phyloP scores from a whole-genome alignment of 495 filamentous ascomycete species.

The Podospora bellae-mahoneyi region DNA sequence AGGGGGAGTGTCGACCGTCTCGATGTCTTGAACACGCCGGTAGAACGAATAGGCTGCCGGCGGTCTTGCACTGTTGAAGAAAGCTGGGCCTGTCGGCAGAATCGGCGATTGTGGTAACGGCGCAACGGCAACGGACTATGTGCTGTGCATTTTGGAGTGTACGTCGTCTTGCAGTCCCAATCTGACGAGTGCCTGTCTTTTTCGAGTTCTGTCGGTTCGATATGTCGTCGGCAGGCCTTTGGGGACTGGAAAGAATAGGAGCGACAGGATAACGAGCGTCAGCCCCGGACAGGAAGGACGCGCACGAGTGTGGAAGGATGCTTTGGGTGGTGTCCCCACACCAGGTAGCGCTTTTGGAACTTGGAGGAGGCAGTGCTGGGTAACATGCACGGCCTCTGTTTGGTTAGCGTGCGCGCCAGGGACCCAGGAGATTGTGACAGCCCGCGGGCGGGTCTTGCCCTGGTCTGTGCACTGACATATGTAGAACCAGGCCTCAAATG shows the following conservation, averaged over 20 bases:
- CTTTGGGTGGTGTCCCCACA: background rate
- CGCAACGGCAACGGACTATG: constrained; percentile 8
- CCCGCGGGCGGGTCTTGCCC: too few relatives aligned
- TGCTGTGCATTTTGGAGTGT: constrained; percentile 15
- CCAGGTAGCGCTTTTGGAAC: background rate
- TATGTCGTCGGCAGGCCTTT: background rate
- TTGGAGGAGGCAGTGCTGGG: background rate
- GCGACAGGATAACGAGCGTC: background rate
- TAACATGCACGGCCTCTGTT: background rate
- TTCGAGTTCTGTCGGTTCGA: background rate
- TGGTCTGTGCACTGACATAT: background rate
- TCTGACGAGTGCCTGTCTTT: background rate
- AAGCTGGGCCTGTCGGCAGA: background rate
- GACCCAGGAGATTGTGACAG: background rate
- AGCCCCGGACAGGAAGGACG: background rate
- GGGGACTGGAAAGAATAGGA: background rate
- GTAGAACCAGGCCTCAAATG: background rate
- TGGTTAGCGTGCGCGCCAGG: background rate
- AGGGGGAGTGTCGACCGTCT: background rate
- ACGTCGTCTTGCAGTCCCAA: background rate
- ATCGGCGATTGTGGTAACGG: background rate
- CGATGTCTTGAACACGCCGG: too few relatives aligned
- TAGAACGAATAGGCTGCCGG: background rate
- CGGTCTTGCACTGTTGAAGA: background rate
- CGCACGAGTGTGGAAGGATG: background rate